Evolutionary conservation across 306 rosid genomes (phyloP).

Genomic region (Quillaja saponaria): DNA sequence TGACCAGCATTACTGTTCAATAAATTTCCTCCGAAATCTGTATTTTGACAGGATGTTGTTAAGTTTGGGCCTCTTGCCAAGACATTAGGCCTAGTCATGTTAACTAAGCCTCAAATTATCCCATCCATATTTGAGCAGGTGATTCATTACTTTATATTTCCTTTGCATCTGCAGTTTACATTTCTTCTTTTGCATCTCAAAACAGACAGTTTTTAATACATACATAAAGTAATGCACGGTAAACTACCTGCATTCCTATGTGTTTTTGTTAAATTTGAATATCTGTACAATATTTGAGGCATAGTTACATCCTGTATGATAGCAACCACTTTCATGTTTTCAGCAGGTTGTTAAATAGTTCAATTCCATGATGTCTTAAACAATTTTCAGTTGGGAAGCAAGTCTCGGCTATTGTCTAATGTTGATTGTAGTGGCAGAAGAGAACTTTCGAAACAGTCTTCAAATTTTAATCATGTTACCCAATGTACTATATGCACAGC

Average conservation of each 20-base stretch:
- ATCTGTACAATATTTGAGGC: too few species aligned
- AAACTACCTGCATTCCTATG: not conserved
- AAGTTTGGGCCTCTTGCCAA: constrained; percentile 90
- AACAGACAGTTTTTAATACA: not conserved
- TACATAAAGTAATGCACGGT: not conserved
- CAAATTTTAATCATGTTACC: too few species aligned
- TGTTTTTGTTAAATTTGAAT: not conserved
- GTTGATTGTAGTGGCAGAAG: too few species aligned
- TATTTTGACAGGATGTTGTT: constrained; percentile 75
- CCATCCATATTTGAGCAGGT: constrained; percentile 96
- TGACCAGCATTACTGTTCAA: constrained; percentile 6
- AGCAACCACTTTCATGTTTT: too few species aligned
- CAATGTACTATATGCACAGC: too few species aligned
- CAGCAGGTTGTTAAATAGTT: too few species aligned
- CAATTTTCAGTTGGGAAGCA: too few species aligned
- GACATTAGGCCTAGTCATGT: constrained; percentile 87
- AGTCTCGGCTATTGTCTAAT: too few species aligned
- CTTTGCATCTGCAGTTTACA: not conserved
- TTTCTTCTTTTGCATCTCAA: not conserved
- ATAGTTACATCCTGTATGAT: too few species aligned
- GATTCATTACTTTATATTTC: constrained; percentile 24
- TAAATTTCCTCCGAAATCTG: constrained; percentile 15
- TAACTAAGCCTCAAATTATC: constrained; percentile 77
- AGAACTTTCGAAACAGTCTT: too few species aligned
- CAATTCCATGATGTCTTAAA: too few species aligned